Evolutionary conservation across 2,329 filamentous ascomycete species (phyloP), one percentile per base, ranked within the genome.

Genomic region (Spiromastix sp.): DNA sequence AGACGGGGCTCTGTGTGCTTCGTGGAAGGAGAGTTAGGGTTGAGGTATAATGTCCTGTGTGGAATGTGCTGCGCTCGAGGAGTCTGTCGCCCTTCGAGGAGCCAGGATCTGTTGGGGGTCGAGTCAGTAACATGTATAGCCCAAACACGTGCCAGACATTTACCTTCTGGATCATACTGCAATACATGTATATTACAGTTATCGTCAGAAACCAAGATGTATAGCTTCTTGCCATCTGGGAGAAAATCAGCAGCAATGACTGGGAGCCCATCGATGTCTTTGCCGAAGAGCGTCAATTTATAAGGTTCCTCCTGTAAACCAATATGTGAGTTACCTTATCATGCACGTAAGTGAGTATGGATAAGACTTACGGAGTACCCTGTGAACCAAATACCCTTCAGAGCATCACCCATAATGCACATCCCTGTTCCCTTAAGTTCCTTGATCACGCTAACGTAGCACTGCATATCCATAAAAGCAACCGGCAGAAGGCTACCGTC

Each of bases 401-500:
- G 78, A 1, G 82, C 84, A 61, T 98, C 91, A 0, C 84, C 83
- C 63, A 95, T 78, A 8, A 94, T 69, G 50, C 84, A 86, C 54
- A 98, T 70, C 0, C 89, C 87, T 0, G 85, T 93, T 2, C 81
- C 77, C 3, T 78, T 77, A 12, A 98, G 70, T 49, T 85, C 84
- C 52, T 87, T 91, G 36, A 85, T 73, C n/a, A 81, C 77, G 2
- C 79, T 84, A 9, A 94, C 85, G 50, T 94, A 91, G 59, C 84
- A 93, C 61, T 85, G 91, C 78, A 95, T 93, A 52, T 98, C 91
- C 70, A 98, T 82, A 54, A 98, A 98, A 0, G 91, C 91, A 3
- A 98, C 89, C 0, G 91, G 91, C 1, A 96, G 68, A 34, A 96
- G 71, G 1, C 83, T 86, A 1, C 87, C 85, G 54, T 98, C 91